These are phyloP conservation scores for Stephanocyclus meneghinianus DNA, from an alignment of 352 stramenopile species.

Conservation along the genomic window DNA sequence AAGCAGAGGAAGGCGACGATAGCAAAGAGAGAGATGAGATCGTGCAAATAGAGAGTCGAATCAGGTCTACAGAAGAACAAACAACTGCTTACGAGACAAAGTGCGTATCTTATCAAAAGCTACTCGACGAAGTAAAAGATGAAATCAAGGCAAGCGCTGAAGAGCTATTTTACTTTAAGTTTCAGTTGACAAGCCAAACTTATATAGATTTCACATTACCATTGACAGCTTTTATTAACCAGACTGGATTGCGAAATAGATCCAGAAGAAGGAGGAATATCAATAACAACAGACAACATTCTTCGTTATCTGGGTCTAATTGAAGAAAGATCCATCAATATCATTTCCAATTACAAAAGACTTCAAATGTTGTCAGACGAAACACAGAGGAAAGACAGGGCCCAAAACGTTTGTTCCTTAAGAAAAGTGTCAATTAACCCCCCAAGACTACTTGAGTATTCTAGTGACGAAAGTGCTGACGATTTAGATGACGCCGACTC, in stretches of 20 bases:
- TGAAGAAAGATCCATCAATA: slow-evolving; percentile 91
- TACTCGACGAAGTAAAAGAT: slow-evolving; percentile 88
- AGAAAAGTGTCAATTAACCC: slow-evolving; percentile 87
- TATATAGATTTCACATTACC: neutral
- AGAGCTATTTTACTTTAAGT: neutral
- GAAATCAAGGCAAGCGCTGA: slow-evolving; percentile 59
- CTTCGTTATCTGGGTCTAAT: slow-evolving; percentile 93
- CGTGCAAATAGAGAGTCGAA: slow-evolving; percentile 86
- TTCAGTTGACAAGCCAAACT: neutral
- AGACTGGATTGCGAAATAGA: slow-evolving; percentile 46
- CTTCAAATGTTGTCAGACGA: slow-evolving; percentile 39
- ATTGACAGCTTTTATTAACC: slow-evolving; percentile 36
- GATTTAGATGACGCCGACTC: slow-evolving; percentile 80
- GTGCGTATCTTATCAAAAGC: slow-evolving; percentile 87
- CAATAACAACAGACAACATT: slow-evolving; percentile 92
- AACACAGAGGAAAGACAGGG: neutral
- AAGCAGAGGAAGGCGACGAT: slow-evolving; percentile 83
- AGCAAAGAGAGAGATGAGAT: slow-evolving; percentile 88
- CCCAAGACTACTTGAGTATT: slow-evolving; percentile 91
- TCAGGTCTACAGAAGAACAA: slow-evolving; percentile 84
- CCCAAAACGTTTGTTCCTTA: neutral
- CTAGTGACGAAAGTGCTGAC: slow-evolving; percentile 88
- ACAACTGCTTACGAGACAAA: slow-evolving; percentile 89
- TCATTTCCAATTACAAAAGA: slow-evolving; percentile 87
- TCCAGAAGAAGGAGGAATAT: slow-evolving; percentile 78